Base-by-base conservation (phyloP, 2,329 filamentous ascomycete species). In the Rhinocladiella mackenziei region DNA sequence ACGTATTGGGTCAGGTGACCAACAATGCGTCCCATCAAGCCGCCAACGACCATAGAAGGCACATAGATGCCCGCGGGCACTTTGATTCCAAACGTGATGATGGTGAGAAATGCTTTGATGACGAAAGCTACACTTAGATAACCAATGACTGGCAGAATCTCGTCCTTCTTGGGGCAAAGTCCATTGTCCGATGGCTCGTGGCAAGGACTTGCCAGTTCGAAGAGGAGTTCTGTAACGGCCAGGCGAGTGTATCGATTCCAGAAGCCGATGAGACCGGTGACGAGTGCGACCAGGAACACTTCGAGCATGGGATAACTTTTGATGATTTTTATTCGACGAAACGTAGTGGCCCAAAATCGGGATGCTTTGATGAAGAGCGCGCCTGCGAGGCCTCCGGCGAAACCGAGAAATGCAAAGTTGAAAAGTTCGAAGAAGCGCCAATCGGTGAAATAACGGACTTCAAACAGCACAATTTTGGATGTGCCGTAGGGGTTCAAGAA, bases 301-400 rank as follows among this genome's bases (percentile, higher is more conserved):
- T 98, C 92, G 8, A 95, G 65, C 50, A 97, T 70, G 0, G 92
- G 92, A 61, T 84, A 83, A 39, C 74, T 75, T 67, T 95, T 96
- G 68, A 97, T 89, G 39, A 81, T 56, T 0, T 77, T 71, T 38
- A 95, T 84, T 39, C 85, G 83, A 31, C 92, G 81, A 69, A 98
- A 97, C 0, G 82, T 85, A 50, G 83, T 80, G 10, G 91, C 92
- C 92, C 92, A 98, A 38, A 85, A 70, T 50, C 85, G 81, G 32
- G 88, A 94, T 1, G 89, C 89, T 67, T 98, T 98, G 74, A 97
- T 98, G 67, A 98, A 98, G 1, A 96, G 66, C 1, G 92, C 92
- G 10, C 92, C 92, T 6, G 84, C 72, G 0, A 84, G 81, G 35
- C 92, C 92, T 15, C 92, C 92, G 23, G 96, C 69, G 8, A 92